Evolutionary conservation across 2,329 filamentous ascomycete species (phyloP), one percentile per base, ranked within the genome.

Genomic region (Colletotrichum tamarilloi): DNA sequence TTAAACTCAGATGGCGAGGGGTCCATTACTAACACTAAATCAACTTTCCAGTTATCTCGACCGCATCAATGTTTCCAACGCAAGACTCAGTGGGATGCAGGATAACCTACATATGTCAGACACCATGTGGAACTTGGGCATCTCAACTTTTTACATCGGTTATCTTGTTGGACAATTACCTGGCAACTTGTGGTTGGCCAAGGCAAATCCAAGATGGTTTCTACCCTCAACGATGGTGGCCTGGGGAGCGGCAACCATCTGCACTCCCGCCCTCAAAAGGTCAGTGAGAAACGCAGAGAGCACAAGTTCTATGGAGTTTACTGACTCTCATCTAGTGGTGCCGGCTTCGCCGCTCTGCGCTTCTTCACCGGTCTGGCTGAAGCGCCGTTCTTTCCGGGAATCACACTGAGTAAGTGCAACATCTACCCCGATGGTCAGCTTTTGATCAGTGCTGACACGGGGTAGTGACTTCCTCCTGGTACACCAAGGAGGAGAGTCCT

Each of bases 61-160:
- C 75, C 81, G 85, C 62, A 86, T 85, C 53, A 88, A 88, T 76
- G 85, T 88, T 60, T 85, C 84, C 64, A 84, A 83, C 74, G 82
- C 82, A 9, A 78, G 80, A 60, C 78, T 84, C 24, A 80, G 80
- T 19, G 80, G 81, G 3, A 77, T 84, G 57, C 78, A 81, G 68
- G 68, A 76, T 22, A 81, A 82, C 68, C 77, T 85, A 4, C 30
- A 74, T n/a, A 80, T 84, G 72, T 75, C 64, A 30, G 77, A 80
- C 56, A 80, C 77, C 2, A 76, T 82, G 42, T 86, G 85, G 79
- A 80, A 78, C 46, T 75, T 81, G 59, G 84, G 78, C 64, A 85
- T 83, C 26, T 85, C 79, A 28, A 81, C 80, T 46, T 87, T 82
- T 75, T 86, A 86, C 65, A 81, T 86, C 5, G 85, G 84, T 4